phyloP scores from a whole-genome alignment of 2,329 filamentous ascomycete genomes.

The Nemania serpens region DNA sequence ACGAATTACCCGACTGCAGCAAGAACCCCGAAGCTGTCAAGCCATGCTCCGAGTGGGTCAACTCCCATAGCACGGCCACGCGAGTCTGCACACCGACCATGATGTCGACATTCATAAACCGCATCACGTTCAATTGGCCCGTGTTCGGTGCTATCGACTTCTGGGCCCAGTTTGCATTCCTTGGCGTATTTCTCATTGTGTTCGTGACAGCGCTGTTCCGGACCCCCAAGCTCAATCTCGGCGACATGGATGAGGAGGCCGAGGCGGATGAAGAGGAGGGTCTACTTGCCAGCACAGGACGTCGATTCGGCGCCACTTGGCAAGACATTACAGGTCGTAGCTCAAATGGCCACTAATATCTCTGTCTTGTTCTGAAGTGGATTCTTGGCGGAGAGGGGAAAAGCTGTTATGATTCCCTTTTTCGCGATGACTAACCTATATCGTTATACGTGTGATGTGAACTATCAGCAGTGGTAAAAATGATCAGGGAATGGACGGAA shows the following conservation, averaged over 20 bases:
- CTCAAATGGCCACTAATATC: conserved; percentile 6
- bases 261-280: conserved; percentile 94
- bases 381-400: neutral
- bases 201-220: conserved; percentile 80
- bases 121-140: conserved; percentile 90
- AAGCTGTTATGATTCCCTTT: neutral
- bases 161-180: conserved; percentile 93
- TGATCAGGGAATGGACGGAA: conserved; percentile 6
- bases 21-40: conserved; percentile 72
- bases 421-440: conserved; percentile 2
- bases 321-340: conserved; percentile 73
- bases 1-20: conserved; percentile 75
- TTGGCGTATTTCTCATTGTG: conserved; percentile 81
- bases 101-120: conserved; percentile 90
- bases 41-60: conserved; percentile 78
- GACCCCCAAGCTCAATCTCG: conserved; percentile 75
- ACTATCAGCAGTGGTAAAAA: neutral
- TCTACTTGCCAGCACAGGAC: conserved; percentile 79
- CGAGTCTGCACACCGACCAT: conserved; percentile 89
- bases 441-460: conserved; percentile 9
- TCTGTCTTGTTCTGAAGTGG: neutral
- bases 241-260: conserved; percentile 83
- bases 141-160: conserved; percentile 93
- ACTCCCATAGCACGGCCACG: conserved; percentile 67
- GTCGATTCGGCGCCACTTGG: conserved; percentile 86